Conservation (phyloP, 352 stramenopile genomes). For the Phytophthora idaei region DNA sequence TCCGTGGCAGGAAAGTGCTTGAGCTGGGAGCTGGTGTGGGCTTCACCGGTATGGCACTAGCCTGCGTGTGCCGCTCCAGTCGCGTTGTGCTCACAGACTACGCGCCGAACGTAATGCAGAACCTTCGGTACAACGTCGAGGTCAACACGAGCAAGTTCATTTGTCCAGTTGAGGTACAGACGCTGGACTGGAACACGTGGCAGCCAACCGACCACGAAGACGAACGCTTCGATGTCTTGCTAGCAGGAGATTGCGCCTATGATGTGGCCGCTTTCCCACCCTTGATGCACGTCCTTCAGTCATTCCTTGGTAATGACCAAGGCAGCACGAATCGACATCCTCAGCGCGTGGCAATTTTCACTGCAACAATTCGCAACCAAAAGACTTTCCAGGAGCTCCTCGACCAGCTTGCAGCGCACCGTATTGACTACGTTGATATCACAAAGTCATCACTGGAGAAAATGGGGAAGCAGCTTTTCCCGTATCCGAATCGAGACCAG, state of each 20-base stretch:
- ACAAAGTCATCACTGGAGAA: constrained; percentile 42
- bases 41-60: constrained; percentile 70
- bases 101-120: constrained; percentile 82
- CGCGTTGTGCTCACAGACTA: constrained; percentile 77
- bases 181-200: constrained; percentile 80
- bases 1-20: constrained; percentile 57
- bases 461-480: constrained; percentile 54
- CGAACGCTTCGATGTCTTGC: constrained; percentile 53
- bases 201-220: constrained; percentile 37
- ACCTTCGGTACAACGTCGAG: constrained; percentile 83
- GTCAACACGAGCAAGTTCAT: constrained; percentile 57
- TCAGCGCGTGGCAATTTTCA: constrained; percentile 67
- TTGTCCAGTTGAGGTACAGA: constrained; percentile 60
- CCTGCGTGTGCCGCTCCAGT: constrained; percentile 40
- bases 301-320: constrained; percentile 47
- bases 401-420: constrained; percentile 51
- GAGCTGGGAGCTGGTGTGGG: constrained; percentile 79
- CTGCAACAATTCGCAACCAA: constrained; percentile 77
- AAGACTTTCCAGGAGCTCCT: constrained; percentile 80
- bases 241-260: constrained; percentile 83
- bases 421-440: constrained; percentile 74
- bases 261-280: constrained; percentile 67
- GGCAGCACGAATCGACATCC: constrained; percentile 1
- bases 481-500: constrained; percentile 68
- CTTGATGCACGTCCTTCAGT: constrained; percentile 60